These are phyloP conservation scores for Moringa oleifera DNA, from an alignment of 345 rosid species.

Conservation along the genomic window DNA sequence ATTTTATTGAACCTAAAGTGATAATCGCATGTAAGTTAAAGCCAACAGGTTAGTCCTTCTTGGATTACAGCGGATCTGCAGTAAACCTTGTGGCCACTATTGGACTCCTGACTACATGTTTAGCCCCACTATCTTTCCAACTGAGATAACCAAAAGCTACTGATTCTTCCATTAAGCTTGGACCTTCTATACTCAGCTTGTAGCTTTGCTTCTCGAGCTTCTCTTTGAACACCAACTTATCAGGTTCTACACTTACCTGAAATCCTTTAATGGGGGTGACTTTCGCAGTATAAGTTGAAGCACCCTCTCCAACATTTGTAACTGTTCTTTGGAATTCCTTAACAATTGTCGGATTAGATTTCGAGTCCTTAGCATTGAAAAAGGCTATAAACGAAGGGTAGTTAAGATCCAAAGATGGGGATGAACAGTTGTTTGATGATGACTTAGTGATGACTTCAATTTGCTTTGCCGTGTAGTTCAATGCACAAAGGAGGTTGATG, in stretches of 20 bases:
- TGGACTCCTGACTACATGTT: constrained; percentile 44
- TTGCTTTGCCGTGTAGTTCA: constrained; percentile 38
- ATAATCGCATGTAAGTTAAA: background rate
- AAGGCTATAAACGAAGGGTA: constrained; percentile 51
- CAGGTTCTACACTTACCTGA: constrained; percentile 29
- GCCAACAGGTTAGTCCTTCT: background rate
- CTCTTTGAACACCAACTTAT: constrained; percentile 30
- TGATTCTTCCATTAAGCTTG: constrained; percentile 2
- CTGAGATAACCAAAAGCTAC: constrained; percentile 33
- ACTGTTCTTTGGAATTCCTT: constrained; percentile 33
- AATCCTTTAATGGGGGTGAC: constrained; percentile 27
- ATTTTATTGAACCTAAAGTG: too few species aligned
- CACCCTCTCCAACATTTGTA: constrained; percentile 35
- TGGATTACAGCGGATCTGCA: background rate
- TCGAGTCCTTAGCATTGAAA: constrained; percentile 28
- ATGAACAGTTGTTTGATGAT: constrained; percentile 19
- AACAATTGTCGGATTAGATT: constrained; percentile 21
- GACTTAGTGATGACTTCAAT: constrained; percentile 42
- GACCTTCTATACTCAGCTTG: constrained; percentile 35
- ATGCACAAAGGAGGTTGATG: constrained; percentile 32
- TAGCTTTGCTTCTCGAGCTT: constrained; percentile 38
- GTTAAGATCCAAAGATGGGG: constrained; percentile 25
- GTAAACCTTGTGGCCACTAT: constrained; percentile 25
- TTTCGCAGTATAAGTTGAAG: constrained; percentile 28
- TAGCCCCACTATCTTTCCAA: constrained; percentile 41